phyloP scores from a whole-genome alignment of 345 rosid genomes.

The Murraya paniculata region DNA sequence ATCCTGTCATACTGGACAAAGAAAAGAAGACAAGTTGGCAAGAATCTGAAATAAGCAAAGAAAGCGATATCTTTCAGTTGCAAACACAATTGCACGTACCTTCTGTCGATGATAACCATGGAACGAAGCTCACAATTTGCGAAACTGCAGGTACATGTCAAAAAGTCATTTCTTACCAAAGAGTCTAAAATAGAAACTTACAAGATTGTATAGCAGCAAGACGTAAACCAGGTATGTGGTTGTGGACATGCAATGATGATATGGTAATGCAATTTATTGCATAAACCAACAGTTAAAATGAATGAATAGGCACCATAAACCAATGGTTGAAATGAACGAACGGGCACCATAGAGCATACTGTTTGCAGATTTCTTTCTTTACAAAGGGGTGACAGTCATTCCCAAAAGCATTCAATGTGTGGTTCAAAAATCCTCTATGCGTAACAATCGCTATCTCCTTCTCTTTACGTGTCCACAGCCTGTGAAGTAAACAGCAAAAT shows the following conservation, averaged over 20 bases:
- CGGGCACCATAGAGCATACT: constrained; percentile 43
- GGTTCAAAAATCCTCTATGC: constrained; percentile 90
- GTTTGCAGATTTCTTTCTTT: constrained; percentile 71
- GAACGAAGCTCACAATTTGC: constrained; percentile 98
- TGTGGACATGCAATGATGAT: background rate
- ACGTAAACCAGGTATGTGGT: background rate
- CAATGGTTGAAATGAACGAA: background rate
- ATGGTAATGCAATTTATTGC: background rate
- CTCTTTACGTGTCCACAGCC: constrained; percentile 97
- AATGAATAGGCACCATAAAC: background rate
- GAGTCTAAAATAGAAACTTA: background rate
- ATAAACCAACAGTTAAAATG: background rate
- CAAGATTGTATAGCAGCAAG: background rate
- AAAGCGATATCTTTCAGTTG: background rate
- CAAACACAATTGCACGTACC: constrained; percentile 33
- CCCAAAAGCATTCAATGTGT: constrained; percentile 64
- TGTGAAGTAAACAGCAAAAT: constrained; percentile 26
- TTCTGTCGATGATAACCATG: constrained; percentile 76
- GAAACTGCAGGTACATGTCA: constrained; percentile 49
- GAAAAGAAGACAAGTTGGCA: background rate
- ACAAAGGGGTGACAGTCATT: constrained; percentile 75
- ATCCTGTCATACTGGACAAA: constrained; percentile 66
- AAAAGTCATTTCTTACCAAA: constrained; percentile 9
- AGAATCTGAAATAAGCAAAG: constrained; percentile 10
- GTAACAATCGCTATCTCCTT: constrained; percentile 98